A percentile compares a stretch with the other conserved stretches of the same genome.
phyloP scores from a whole-genome alignment of 495 filamentous ascomycete species.

The Xylaria venustula region DNA sequence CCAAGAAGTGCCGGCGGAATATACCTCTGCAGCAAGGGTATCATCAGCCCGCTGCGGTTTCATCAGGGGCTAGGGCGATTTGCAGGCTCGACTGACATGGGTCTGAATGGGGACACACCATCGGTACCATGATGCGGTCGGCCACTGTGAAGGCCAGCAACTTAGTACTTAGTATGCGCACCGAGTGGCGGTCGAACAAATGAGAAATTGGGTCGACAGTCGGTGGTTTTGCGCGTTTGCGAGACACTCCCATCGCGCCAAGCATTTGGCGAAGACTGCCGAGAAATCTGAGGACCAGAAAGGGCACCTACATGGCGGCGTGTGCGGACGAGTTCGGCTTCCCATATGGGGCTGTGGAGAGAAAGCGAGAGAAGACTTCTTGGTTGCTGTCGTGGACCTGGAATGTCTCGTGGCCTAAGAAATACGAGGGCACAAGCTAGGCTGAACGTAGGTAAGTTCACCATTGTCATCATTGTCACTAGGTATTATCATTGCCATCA shows the following conservation, averaged over 20 bases:
- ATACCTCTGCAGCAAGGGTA: constrained; percentile 35
- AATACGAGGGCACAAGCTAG: not conserved
- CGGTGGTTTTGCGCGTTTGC: constrained; percentile 3
- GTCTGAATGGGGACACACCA: constrained; percentile 19
- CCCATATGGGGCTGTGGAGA: not conserved
- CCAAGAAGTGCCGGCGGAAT: constrained; percentile 27
- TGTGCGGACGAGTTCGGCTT: constrained; percentile 3
- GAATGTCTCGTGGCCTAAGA: not conserved
- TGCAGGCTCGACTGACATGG: constrained; percentile 8
- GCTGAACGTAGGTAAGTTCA: not conserved
- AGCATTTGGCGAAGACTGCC: constrained; percentile 9
- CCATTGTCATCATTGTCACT: too few relatives aligned
- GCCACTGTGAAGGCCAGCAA: constrained; percentile 1
- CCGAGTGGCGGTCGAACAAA: constrained; percentile 9
- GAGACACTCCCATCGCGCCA: constrained; percentile 7
- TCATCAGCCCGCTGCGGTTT: constrained; percentile 31
- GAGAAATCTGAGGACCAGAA: constrained; percentile 1
- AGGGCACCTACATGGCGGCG: not conserved
- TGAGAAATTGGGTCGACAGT: constrained; percentile 9
- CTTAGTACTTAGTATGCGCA: not conserved
- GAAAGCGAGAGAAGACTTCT: not conserved
- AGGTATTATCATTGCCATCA: not conserved
- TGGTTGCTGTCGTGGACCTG: not conserved
- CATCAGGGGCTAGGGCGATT: constrained; percentile 27
- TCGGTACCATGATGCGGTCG: constrained; percentile 11